Base-by-base conservation (phyloP, 306 rosid species). In the Trifolium repens region DNA sequence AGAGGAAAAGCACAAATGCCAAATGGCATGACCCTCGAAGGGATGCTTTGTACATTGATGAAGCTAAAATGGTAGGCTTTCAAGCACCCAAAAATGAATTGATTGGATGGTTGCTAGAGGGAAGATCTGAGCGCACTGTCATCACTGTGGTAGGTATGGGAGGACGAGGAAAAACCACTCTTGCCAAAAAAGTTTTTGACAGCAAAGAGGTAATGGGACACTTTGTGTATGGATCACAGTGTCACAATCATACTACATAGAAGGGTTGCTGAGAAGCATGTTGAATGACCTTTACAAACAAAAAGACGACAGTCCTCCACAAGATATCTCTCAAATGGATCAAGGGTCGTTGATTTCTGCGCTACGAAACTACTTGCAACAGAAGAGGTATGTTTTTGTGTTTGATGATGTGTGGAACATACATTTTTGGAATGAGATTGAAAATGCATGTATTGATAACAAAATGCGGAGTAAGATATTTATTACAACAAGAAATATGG, bases 361-460 rank as follows among this genome's bases (percentile, higher is more conserved):
- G 26, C 17, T 27, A 9, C 44, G 75, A 7, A 7, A 54, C 15
- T 37, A 22, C 53, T 54, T 71, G 39, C 24, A 12, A 0, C 9
- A 19, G 12, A 71, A 17, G 8, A 71, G 59, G 69, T 43, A 57
- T 0, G 72, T 62, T 64, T 2, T 78, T 1, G 72, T 78, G 14
- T 78, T 66, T 72, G 58, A 19, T 39, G 50, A 30, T 7, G 9
- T 37, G 2, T 37, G 40, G 40, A 37, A 37, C 40, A 5, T 37
- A 7, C 40, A 37, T 37, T 37, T 37, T 37, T 37, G 40, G 40
- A 8, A 37, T 37, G 40, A 37, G 40, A 40, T 71, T 63, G 12
- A 0, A 5, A 30, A 42, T 54, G 2, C 54, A 0, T 0, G 3
- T 9, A 49, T 42, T 32, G 7, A 19, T 17, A 19, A 72, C 1